Evolutionary conservation across 208 protist species (phyloP), one percentile per base, ranked within the genome.

Genomic region (Acanthamoeba triangularis): DNA sequence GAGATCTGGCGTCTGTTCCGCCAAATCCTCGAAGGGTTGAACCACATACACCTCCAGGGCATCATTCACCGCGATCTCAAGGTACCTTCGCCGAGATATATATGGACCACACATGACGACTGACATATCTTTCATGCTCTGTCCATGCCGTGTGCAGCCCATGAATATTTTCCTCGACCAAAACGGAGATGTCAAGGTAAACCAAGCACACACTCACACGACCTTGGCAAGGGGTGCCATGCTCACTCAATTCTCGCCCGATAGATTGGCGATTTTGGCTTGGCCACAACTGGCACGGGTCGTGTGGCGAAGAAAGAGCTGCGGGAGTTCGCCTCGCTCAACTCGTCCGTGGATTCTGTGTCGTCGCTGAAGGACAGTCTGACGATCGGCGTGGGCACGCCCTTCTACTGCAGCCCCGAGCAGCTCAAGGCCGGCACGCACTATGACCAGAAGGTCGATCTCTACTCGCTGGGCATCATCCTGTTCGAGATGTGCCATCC

Each of bases 401-500:
- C 96, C 72, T 98, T 97, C 35, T 98, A 98, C 78, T 78, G 84
- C 16, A 91, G 65, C 54, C 96, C 96, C 14, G 96, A 97, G 94
- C 95, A 93, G 59, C 35, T 52, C 23, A 63, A 85, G 72, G 96
- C 37, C 18, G 95, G 72, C 1, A 87, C 61, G 25, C 85, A 96
- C 41, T 97, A 98, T 76, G 96, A 96, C 37, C 49, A 96, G 13
- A 98, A 98, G 56, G 97, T 98, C 20, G 97, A 98, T 90, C 96
- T 98, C n/a, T 98, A 98, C 65, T 96, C 80, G 0, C 95, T 98
- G 2, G 97, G 97, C 44, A 98, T 98, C 49, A 98, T 98, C 30
- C 93, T 98, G 23, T 98, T 98, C 95, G 97, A 98, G 78, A 97
- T 98, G 96, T 97, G 95, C 78, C 65, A 98, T 69, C 63, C 88